Conservation (phyloP, 129 eudicot species). For the Helichrysum umbraculigerum region DNA sequence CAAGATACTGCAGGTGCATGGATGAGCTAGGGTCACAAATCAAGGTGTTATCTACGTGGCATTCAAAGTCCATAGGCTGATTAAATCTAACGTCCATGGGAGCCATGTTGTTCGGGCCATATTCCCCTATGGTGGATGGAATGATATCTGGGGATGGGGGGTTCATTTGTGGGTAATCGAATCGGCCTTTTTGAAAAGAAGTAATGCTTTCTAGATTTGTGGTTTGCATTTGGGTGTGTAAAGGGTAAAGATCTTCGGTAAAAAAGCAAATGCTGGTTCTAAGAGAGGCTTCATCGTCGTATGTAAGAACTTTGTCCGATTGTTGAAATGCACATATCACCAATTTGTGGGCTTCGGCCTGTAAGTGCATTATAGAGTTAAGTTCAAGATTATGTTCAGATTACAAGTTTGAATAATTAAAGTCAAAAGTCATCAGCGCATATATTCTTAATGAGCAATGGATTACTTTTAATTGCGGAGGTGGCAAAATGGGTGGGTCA, state of each 20-base stretch:
- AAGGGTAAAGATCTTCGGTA: slow-evolving; percentile 28
- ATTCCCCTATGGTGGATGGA: slow-evolving; percentile 35
- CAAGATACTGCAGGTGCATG: slow-evolving; percentile 52
- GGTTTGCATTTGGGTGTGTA: slow-evolving; percentile 33
- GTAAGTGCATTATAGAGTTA: not conserved
- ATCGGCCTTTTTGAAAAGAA: slow-evolving; percentile 26
- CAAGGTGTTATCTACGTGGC: slow-evolving; percentile 43
- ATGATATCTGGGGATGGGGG: slow-evolving; percentile 42
- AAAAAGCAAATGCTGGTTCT: slow-evolving; percentile 29
- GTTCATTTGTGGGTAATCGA: slow-evolving; percentile 36
- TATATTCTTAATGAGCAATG: not conserved
- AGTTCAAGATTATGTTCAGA: not conserved
- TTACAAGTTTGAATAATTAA: too few species aligned
- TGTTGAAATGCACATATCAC: slow-evolving; percentile 60
- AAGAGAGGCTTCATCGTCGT: slow-evolving; percentile 60
- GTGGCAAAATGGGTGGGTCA: not conserved
- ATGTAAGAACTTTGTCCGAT: slow-evolving; percentile 50
- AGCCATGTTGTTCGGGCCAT: slow-evolving; percentile 38
- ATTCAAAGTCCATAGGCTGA: slow-evolving; percentile 40
- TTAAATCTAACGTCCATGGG: slow-evolving; percentile 43
- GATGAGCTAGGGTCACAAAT: slow-evolving; percentile 51
- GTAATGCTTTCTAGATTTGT: slow-evolving; percentile 27
- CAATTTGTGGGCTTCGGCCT: slow-evolving; percentile 67
- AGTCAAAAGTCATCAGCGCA: not conserved
- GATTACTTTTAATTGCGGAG: not conserved